These are phyloP conservation scores for Phytopythium kandeliae DNA, from an alignment of 352 stramenopile genomes.

Conservation along the genomic window DNA sequence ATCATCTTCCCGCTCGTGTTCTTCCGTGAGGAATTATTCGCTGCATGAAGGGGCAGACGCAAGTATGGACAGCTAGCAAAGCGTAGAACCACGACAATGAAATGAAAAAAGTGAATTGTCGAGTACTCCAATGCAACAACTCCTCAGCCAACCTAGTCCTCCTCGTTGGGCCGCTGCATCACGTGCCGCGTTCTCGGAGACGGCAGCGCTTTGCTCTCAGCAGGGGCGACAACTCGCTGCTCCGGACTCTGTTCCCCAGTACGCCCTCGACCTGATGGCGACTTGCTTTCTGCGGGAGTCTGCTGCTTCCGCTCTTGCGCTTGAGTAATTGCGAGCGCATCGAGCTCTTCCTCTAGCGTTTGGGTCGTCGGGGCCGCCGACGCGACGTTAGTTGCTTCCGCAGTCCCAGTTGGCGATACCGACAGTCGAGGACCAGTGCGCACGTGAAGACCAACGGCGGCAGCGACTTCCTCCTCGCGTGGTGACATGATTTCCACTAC, in stretches of 20 bases:
- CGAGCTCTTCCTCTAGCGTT: constrained; percentile 2
- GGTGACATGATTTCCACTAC: constrained; percentile 23
- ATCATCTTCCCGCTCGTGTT: constrained; percentile 67
- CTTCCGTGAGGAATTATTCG: constrained; percentile 46
- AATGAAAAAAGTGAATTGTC: too few species aligned
- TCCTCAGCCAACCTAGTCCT: not conserved
- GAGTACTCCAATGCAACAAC: too few species aligned
- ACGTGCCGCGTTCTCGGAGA: not conserved
- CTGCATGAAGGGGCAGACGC: constrained; percentile 10
- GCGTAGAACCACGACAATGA: too few species aligned
- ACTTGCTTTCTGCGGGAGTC: not conserved
- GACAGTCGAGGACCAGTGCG: not conserved
- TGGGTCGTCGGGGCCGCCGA: not conserved
- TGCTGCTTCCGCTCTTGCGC: not conserved
- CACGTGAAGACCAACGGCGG: constrained; percentile 7
- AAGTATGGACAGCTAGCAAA: too few species aligned
- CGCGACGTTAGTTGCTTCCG: not conserved
- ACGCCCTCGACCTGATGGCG: not conserved
- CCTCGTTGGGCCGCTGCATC: not conserved
- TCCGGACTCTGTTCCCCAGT: not conserved
- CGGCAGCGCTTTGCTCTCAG: not conserved
- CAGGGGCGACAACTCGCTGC: not conserved
- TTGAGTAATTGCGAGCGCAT: not conserved
- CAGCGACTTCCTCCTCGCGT: constrained; percentile 37
- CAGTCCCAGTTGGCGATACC: not conserved